Percentiles rank a stretch among this genome's conserved stretches.
phyloP scores from a whole-genome alignment of 2,329 filamentous ascomycete genomes.

The Trichothecium sympodiale region DNA sequence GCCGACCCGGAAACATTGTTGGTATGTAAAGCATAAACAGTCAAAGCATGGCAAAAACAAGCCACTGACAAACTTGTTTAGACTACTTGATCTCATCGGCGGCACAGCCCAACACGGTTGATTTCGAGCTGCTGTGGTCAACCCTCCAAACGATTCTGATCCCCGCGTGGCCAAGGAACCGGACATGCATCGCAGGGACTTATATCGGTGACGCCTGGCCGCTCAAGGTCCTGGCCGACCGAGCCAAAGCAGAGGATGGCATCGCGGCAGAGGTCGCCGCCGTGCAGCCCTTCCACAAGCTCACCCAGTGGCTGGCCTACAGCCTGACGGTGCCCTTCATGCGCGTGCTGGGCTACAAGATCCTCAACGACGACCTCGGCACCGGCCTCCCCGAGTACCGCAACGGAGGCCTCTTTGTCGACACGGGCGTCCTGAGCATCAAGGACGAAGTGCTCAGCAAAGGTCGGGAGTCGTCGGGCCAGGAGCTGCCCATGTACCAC shows the following conservation, averaged over 20 bases:
- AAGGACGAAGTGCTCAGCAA: slow-evolving; percentile 31
- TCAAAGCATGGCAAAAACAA: not conserved
- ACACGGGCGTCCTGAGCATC: slow-evolving; percentile 39
- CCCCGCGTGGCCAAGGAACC: slow-evolving; percentile 35
- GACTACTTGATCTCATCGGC: slow-evolving; percentile 25
- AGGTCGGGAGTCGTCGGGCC: slow-evolving; percentile 28
- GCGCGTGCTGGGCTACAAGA: slow-evolving; percentile 37
- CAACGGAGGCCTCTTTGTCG: slow-evolving; percentile 60
- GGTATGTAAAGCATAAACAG: slow-evolving; percentile 19
- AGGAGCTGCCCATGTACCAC: slow-evolving; percentile 38
- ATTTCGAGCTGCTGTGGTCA: slow-evolving; percentile 29
- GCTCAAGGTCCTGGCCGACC: slow-evolving; percentile 15
- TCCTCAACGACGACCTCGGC: slow-evolving; percentile 41
- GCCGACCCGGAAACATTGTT: slow-evolving; percentile 35
- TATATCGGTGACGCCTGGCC: slow-evolving; percentile 42
- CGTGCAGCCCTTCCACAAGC: slow-evolving; percentile 7
- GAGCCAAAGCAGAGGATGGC: slow-evolving; percentile 1
- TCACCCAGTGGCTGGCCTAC: slow-evolving; percentile 57
- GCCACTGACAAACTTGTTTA: slow-evolving; percentile 8
- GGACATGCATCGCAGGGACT: slow-evolving; percentile 34
- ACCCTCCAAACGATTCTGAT: slow-evolving; percentile 32
- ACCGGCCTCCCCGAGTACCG: slow-evolving; percentile 64
- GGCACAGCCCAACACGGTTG: slow-evolving; percentile 15
- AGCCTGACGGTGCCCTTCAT: slow-evolving; percentile 58
- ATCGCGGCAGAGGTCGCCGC: not conserved